Percentiles rank a stretch among this genome's conserved stretches.
Conservation (phyloP, 495 filamentous ascomycete species). For the Niebla homalea region DNA sequence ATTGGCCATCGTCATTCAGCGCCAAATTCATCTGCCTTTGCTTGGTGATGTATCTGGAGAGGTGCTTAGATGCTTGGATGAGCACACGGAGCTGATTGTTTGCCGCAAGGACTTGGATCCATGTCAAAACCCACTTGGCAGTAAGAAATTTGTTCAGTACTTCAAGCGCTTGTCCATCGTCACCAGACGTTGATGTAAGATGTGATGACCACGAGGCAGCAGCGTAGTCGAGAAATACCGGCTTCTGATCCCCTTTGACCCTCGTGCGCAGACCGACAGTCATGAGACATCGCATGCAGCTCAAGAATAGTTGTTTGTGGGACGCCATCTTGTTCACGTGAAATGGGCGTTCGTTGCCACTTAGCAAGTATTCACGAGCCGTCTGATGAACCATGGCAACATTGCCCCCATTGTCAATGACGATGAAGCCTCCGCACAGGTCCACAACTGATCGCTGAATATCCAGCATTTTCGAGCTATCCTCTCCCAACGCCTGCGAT, state of each 20-base stretch:
- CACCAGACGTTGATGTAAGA: slow-evolving; percentile 10
- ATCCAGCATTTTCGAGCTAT: slow-evolving; percentile 18
- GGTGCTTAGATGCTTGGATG: slow-evolving; percentile 8
- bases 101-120: slow-evolving; percentile 13
- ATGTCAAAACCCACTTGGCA: slow-evolving; percentile 9
- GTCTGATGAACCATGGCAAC: slow-evolving; percentile 32
- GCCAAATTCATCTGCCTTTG: neutral
- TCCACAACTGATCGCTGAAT: slow-evolving; percentile 22
- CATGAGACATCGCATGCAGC: slow-evolving; percentile 15
- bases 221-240: slow-evolving; percentile 16
- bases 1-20: neutral
- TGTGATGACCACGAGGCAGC: slow-evolving; percentile 22
- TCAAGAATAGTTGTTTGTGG: slow-evolving; percentile 14
- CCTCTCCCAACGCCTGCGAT: slow-evolving; percentile 15
- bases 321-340: slow-evolving; percentile 1
- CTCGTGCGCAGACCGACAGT: slow-evolving; percentile 11
- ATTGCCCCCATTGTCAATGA: slow-evolving; percentile 22
- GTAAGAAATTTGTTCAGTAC: slow-evolving; percentile 9
- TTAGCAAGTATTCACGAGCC: slow-evolving; percentile 27
- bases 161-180: neutral
- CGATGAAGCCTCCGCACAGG: slow-evolving; percentile 29
- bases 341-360: slow-evolving; percentile 12
- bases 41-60: slow-evolving; percentile 8
- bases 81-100: slow-evolving; percentile 4
- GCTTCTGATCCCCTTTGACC: slow-evolving; percentile 4